Conservation (phyloP, 331 rosid species). For the Phaseolus coccineus region DNA sequence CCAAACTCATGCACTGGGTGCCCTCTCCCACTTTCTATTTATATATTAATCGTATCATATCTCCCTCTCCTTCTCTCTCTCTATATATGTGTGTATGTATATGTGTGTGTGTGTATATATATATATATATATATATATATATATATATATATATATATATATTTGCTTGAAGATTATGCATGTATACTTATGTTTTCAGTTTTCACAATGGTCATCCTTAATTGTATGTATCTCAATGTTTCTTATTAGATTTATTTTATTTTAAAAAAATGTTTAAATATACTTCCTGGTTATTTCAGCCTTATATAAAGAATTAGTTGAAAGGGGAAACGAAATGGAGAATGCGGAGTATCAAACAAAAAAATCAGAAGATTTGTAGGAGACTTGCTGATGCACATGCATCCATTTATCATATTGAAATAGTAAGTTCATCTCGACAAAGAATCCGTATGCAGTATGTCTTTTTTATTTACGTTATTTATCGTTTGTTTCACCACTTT, state of each 20-base stretch:
- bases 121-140: too few species aligned
- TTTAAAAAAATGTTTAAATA: background rate
- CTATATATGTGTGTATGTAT: too few species aligned
- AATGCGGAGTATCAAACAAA: slow-evolving; percentile 78
- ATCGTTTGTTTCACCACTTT: slow-evolving; percentile 32
- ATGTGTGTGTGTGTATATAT: too few species aligned
- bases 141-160: too few species aligned
- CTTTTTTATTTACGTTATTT: slow-evolving; percentile 7
- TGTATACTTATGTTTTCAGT: too few species aligned
- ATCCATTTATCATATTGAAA: slow-evolving; percentile 85
- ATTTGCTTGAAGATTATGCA: too few species aligned
- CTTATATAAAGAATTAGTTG: slow-evolving; percentile 87
- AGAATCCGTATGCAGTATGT: slow-evolving; percentile 20
- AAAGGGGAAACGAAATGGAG: slow-evolving; percentile 92
- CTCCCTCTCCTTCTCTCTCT: too few species aligned
- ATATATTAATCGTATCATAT: background rate
- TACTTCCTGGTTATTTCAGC: slow-evolving; percentile 57
- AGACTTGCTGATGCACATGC: slow-evolving; percentile 84
- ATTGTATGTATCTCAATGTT: slow-evolving; percentile 30
- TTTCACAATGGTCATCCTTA: background rate
- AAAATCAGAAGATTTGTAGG: slow-evolving; percentile 73
- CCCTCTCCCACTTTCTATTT: background rate
- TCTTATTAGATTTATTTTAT: slow-evolving; percentile 14
- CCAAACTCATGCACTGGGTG: background rate
- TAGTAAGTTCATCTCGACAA: slow-evolving; percentile 64